Evolutionary conservation across 306 rosid genomes (phyloP), one percentile per base, ranked within the genome.

Genomic region (Prosopis cineraria): DNA sequence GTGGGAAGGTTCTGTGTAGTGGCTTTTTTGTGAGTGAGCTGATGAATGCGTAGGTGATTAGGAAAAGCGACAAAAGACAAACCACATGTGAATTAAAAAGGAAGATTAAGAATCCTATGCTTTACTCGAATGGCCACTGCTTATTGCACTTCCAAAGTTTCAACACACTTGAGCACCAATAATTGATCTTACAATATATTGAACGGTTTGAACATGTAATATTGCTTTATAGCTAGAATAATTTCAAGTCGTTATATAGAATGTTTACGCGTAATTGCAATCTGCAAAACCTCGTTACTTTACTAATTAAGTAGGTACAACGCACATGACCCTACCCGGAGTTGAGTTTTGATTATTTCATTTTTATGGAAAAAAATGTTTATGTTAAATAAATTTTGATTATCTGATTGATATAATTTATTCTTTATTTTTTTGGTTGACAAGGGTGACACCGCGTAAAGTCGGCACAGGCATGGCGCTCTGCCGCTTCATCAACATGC

Each of bases 61-160:
- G 50, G 53, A 27, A 82, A 78, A 75, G 73, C 73, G 86, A 89
- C 29, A 16, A 30, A 60, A 60, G 68, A 63, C 91, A 88, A 82
- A 63, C 3, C 83, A 80, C 91, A 83, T 77, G 87, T 85, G 93
- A 86, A n/a, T 55, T 8, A 55, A 71, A 77, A n/a, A 72, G 47
- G 55, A 80, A 81, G 20, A 74, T 86, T 78, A 80, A 62, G 94
- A 85, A 90, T 92, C 97, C 97, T 60, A 90, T 90, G 93, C 74
- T 34, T 34, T 25, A 64, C 19, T 85, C 83, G 70, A 84, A 81
- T 30, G 86, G 81, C 11, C 80, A 81, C 81, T 85, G 36, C 36
- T 55, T 71, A 70, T 29, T 39, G 41, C 65, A 63, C 86, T 63
- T 56, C 11, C 12, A 34, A 36, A 56, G 63, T 29, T 24, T 25